phyloP scores from a whole-genome alignment of 352 stramenopile species.

The Pythium guiyangense region DNA sequence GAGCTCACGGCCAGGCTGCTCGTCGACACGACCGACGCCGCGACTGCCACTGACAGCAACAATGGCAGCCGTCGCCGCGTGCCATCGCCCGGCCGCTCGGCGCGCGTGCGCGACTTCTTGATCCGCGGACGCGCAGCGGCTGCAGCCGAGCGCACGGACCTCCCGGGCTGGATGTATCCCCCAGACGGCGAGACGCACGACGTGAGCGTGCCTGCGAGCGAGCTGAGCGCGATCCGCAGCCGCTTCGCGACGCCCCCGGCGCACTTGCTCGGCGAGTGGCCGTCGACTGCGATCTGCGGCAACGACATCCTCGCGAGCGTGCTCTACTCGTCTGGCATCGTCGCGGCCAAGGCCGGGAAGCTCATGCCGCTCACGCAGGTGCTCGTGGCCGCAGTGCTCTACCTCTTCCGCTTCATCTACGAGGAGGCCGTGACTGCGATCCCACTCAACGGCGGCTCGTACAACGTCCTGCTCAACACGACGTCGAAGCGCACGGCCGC shows the following conservation, averaged over 20 bases:
- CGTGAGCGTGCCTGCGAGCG: conserved; percentile 23
- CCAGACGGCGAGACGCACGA: conserved; percentile 25
- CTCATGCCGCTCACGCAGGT: conserved; percentile 75
- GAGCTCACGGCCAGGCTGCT: conserved; percentile 43
- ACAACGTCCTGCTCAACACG: too few relatives aligned
- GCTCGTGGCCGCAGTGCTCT: conserved; percentile 59
- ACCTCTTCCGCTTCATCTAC: conserved; percentile 70
- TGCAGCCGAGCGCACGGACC: conserved; percentile 15
- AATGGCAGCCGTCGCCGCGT: background rate
- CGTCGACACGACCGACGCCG: conserved; percentile 6
- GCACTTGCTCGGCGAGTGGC: conserved; percentile 33
- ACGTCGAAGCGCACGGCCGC: conserved; percentile 8
- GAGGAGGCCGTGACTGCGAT: too few relatives aligned
- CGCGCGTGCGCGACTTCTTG: conserved; percentile 12
- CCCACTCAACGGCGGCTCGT: too few relatives aligned
- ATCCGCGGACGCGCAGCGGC: conserved; percentile 9
- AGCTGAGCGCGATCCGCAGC: conserved; percentile 32
- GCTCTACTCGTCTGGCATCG: conserved; percentile 51
- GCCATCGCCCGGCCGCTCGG: conserved; percentile 3
- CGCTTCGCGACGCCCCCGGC: conserved; percentile 5
- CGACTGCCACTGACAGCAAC: background rate
- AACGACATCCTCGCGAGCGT: conserved; percentile 89
- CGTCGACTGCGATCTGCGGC: conserved; percentile 82
- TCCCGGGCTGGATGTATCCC: conserved; percentile 40
- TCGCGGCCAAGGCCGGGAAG: conserved; percentile 49